phyloP scores from a whole-genome alignment of 2,329 filamentous ascomycete genomes.

The Beauveria sp. region DNA sequence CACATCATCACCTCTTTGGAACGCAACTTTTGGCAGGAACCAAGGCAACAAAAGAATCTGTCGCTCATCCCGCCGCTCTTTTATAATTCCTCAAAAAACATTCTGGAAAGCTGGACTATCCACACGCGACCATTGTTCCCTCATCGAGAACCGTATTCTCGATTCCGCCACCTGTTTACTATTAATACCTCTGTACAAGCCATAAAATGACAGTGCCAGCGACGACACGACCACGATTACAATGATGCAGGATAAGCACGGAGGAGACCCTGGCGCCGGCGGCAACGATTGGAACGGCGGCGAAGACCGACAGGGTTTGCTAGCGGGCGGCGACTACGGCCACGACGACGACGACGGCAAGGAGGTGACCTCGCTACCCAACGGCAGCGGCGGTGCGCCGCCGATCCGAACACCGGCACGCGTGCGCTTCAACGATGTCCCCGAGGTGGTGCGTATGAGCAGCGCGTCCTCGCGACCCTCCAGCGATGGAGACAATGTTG shows the following conservation, averaged over 20 bases:
- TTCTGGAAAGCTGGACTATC: neutral
- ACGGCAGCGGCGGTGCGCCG: neutral
- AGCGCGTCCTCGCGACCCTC: conserved; percentile 14
- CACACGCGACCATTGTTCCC: neutral
- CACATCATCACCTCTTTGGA: conserved; percentile 6
- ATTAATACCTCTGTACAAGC: neutral
- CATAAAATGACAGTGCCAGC: conserved; percentile 7
- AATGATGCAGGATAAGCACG: conserved; percentile 9
- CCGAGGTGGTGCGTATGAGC: conserved; percentile 32
- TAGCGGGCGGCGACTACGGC: conserved; percentile 14
- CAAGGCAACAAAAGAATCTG: neutral
- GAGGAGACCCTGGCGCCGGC: neutral
- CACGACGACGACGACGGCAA: conserved; percentile 8
- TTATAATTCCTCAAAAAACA: neutral
- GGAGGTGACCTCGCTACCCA: neutral
- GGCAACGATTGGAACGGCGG: conserved; percentile 12
- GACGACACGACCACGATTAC: conserved; percentile 13
- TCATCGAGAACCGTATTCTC: neutral
- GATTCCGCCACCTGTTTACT: neutral
- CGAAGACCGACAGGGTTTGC: conserved; percentile 18
- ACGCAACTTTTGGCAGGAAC: neutral
- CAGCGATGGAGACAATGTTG: neutral
- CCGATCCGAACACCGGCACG: conserved; percentile 49
- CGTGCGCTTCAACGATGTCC: conserved; percentile 63
- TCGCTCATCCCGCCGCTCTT: neutral